Evolutionary conservation across 441 rosid genomes (phyloP).

Genomic region (Euphorbia celastroides): DNA sequence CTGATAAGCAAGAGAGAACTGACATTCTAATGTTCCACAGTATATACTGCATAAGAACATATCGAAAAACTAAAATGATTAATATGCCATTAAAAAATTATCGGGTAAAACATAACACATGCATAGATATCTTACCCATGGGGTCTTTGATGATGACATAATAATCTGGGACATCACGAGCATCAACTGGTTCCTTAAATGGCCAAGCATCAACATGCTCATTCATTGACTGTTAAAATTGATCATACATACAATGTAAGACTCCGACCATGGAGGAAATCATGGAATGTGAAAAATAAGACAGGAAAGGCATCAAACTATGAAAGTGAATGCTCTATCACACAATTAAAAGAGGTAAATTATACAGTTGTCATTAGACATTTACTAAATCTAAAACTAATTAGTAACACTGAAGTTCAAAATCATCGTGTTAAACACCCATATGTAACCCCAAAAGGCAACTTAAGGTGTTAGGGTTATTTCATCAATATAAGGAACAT

Average conservation of each 20-base stretch:
- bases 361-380: not conserved
- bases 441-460: too few relatives aligned
- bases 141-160: conserved; percentile 97
- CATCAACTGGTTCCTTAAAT: conserved; percentile 94
- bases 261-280: conserved; percentile 1
- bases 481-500: too few relatives aligned
- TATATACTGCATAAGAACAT: not conserved
- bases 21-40: not conserved
- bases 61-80: too few relatives aligned
- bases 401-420: too few relatives aligned
- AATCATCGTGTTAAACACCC: too few relatives aligned
- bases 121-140: conserved; percentile 58
- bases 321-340: too few relatives aligned
- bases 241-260: conserved; percentile 13
- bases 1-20: not conserved
- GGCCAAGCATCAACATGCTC: conserved; percentile 99
- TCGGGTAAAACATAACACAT: not conserved
- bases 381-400: not conserved
- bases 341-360: too few relatives aligned
- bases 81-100: not conserved
- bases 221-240: conserved; percentile 63
- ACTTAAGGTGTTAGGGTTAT: too few relatives aligned
- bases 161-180: conserved; percentile 96
- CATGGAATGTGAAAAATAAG: not conserved
- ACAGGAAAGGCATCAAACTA: not conserved